Base-by-base conservation (phyloP, 345 rosid species). In the Aegle marmelos region DNA sequence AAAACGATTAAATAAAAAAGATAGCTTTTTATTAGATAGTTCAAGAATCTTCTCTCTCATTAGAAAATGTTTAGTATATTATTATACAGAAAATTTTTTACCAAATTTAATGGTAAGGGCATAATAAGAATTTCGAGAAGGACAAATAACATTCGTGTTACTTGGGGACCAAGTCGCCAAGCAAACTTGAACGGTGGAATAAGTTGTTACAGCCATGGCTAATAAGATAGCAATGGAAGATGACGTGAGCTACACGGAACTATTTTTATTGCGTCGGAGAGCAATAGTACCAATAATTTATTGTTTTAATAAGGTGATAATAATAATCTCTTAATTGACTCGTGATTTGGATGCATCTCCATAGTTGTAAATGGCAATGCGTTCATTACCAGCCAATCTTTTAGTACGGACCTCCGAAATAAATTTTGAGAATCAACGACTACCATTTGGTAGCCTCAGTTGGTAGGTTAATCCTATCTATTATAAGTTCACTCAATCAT, bases 151-250 rank as follows among this genome's bases (percentile, higher is more conserved):
- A 59, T 24, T 60, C 24, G 24, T 0, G 22, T 39, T 37, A n/a
- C 79, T 78, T 72, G 75, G 79, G 2, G 73, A 69, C 77, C 72
- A 71, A 74, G 83, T 57, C 73, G 60, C 22, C 68, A 9, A 39
- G 65, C 78, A 78, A n/a, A 45, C 59, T 68, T 65, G 62, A 28
- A 48, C 66, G 39, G 58, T 0, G 31, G 28, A 24, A 36, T 9
- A 27, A 2, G 37, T 63, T n/a, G n/a, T n/a, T n/a, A 19, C 16
- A 36, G 59, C 21, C 36, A 28, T 1, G 2, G 13, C 17, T 28
- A 2, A n/a, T 10, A 39, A 39, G 9, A 39, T 39, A 5, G 16
- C 17, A 68, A 25, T n/a, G 69, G 59, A 75, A 41, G 48, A 48
- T 45, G 79, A 60, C 80, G 76, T 72, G 61, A 41, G 14, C 24